Conservation (phyloP, 495 filamentous ascomycete genomes). For the Jackrogersella minutella region DNA sequence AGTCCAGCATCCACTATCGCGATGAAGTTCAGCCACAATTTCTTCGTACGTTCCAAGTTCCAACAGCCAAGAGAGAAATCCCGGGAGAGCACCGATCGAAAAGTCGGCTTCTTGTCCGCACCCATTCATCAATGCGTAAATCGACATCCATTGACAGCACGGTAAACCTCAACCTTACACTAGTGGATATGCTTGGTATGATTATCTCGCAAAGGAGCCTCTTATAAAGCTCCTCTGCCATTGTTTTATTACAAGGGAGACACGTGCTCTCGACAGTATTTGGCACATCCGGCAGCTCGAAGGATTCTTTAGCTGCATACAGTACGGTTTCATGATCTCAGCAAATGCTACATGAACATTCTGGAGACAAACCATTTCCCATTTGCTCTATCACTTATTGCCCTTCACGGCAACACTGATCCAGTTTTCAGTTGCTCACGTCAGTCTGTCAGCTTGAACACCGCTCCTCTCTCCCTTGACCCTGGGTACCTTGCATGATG, state of each 20-base stretch:
- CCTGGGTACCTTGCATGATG: constrained; percentile 34
- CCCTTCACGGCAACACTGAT: background rate
- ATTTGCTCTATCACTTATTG: constrained; percentile 10
- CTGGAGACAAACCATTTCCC: constrained; percentile 10
- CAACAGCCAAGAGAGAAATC: no score
- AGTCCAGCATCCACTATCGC: background rate
- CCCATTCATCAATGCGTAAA: background rate
- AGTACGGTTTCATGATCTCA: constrained; percentile 35
- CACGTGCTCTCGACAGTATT: constrained; percentile 26
- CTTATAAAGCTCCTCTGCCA: no score
- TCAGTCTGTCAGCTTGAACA: constrained; percentile 22
- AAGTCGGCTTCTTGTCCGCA: background rate
- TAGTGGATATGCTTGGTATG: no score
- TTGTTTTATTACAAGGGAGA: constrained; percentile 15
- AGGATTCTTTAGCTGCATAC: constrained; percentile 35
- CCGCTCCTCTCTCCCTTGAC: constrained; percentile 8
- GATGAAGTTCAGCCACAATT: constrained; percentile 1
- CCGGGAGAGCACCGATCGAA: background rate
- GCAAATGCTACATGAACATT: constrained; percentile 22
- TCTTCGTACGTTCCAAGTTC: background rate
- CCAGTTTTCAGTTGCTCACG: constrained; percentile 28
- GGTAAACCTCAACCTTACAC: no score
- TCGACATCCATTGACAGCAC: background rate
- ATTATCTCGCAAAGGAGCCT: no score
- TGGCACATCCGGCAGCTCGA: constrained; percentile 17